Evolutionary conservation across 179 eudicot genomes (phyloP).

Genomic region (Silene coronaria): DNA sequence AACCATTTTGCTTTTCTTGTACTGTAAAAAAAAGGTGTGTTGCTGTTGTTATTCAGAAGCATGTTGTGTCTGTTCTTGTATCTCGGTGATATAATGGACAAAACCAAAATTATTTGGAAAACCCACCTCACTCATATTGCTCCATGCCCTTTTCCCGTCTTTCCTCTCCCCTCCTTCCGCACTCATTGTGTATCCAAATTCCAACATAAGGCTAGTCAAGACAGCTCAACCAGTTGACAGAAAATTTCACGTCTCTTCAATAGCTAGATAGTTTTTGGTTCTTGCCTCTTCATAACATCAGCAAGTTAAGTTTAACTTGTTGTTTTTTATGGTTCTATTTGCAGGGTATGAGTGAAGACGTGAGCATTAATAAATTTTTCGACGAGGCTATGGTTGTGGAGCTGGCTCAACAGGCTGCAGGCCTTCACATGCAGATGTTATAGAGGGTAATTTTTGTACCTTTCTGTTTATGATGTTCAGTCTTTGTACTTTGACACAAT

Average conservation of each 20-base stretch:
- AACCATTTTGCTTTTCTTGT: not conserved
- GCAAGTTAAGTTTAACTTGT: not conserved
- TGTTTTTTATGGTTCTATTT: constrained; percentile 14
- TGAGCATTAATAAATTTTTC: constrained; percentile 85
- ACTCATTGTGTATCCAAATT: no score
- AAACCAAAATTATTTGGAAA: not conserved
- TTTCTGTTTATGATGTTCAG: not conserved
- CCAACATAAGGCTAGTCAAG: no score
- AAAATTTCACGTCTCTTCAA: no score
- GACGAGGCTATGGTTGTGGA: constrained; percentile 97
- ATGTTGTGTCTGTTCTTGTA: not conserved
- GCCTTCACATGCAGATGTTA: constrained; percentile 78
- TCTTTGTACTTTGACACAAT: not conserved
- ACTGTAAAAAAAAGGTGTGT: not conserved
- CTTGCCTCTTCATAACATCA: not conserved
- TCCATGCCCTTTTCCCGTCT: no score
- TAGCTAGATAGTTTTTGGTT: no score
- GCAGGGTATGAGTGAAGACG: constrained; percentile 99
- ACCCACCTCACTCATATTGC: not conserved
- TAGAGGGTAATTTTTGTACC: constrained; percentile 14
- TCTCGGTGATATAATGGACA: not conserved
- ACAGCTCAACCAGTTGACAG: not conserved
- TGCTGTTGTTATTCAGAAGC: not conserved
- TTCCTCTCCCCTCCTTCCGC: no score
- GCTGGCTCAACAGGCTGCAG: constrained; percentile 93